Conservation (phyloP, 2,329 filamentous ascomycete species). For the Didymosphaeria variabile region DNA sequence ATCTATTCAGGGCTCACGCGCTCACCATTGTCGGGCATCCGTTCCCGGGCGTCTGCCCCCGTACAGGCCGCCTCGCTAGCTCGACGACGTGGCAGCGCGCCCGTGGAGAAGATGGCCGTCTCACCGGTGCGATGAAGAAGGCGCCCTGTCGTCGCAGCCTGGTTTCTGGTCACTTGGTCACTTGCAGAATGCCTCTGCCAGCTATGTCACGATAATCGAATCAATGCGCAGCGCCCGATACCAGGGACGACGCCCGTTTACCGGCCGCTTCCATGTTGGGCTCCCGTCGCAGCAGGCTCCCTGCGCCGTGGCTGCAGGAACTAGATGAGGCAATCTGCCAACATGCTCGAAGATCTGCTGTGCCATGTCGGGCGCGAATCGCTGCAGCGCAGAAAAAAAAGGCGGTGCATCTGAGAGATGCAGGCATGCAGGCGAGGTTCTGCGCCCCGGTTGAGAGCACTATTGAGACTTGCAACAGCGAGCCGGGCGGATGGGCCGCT, state of each 20-base stretch:
- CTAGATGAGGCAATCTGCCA: constrained; percentile 6
- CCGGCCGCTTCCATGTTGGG: constrained; percentile 19
- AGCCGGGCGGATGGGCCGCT: neutral
- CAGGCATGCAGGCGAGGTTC: constrained; percentile 8
- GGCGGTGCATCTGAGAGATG: neutral
- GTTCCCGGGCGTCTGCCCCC: neutral
- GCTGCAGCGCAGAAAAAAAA: constrained; percentile 1
- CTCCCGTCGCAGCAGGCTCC: constrained; percentile 27
- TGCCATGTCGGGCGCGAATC: neutral
- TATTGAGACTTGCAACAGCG: neutral
- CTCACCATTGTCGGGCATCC: constrained; percentile 9
- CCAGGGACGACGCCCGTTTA: constrained; percentile 1
- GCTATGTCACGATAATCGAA: constrained; percentile 28
- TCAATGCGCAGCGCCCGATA: constrained; percentile 17
- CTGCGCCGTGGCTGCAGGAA: constrained; percentile 19
- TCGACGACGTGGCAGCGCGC: constrained; percentile 16
- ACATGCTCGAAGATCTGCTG: neutral
- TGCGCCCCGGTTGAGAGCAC: neutral
- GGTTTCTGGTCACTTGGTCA: constrained; percentile 13
- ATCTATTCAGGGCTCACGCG: constrained; percentile 4
- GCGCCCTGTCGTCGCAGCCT: constrained; percentile 6
- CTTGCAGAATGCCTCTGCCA: constrained; percentile 16
- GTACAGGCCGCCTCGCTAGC: constrained; percentile 1
- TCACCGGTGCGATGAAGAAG: constrained; percentile 1
- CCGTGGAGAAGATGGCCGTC: constrained; percentile 5